Base-by-base conservation (phyloP, 2,329 filamentous ascomycete genomes). In the Scopulariopsis brevicaulis region DNA sequence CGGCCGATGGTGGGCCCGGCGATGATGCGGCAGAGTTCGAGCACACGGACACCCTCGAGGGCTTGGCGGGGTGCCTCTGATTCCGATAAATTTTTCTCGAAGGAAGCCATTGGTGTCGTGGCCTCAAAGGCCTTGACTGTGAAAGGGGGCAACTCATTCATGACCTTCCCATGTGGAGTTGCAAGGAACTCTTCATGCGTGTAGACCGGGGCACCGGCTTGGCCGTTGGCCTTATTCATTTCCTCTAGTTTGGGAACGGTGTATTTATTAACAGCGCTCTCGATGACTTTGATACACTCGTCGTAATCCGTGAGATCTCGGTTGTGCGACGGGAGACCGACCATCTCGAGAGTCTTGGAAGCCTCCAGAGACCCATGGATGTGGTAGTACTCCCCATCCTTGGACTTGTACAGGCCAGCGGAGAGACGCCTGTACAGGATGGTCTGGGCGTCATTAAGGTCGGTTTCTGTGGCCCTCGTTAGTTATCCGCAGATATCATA, bases 361-460 rank as follows among this genome's bases (percentile, higher is more conserved):
- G 87, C 86, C 63, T 90, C 86, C 0, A 90, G 71, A 0, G 86
- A 90, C 52, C 87, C 86, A 66, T 90, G 87, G 28, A 90, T 86
- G 65, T 90, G 87, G 65, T 87, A 90, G 65, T 82, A 90, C 65
- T 85, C 77, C n/a, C 79, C 81, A 1, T 75, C 77, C 66, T 82
- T 84, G 10, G 86, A 89, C 64, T 80, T 76, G 70, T 89, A 90
- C 1, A 90, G 71, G 60, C 89, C 89, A 15, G 86, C 86, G 12
- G 86, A 87, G 69, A 90, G 77, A 60, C 87, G 82, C 11, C 87
- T 81, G 66, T 90, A 90, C 7, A 82, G 73, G 61, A 84, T 82
- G 2, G 86, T 88, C 66, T 90, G 87, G 1, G 87, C 87, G 60
- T 80, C 73, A 5, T 88, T 72, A 24, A 90, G 70, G 69, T 90